Evolutionary conservation across 2,329 filamentous ascomycete genomes (phyloP).

Genomic region (Verticillium tricorpus): DNA sequence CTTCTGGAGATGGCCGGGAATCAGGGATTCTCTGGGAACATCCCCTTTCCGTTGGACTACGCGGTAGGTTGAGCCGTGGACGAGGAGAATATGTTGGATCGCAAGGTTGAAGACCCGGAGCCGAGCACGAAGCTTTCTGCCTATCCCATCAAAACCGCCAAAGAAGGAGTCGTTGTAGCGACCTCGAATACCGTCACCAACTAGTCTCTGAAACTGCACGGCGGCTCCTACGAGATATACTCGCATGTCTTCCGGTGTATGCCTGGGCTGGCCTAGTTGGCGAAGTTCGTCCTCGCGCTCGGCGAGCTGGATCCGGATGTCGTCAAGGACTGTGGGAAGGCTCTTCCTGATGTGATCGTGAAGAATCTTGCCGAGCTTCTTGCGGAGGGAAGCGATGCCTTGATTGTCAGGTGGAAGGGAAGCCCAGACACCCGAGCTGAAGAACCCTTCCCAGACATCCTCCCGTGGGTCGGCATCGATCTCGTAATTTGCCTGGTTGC

Average conservation of each 20-base stretch:
- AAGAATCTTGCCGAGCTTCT: constrained; percentile 27
- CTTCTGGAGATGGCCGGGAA: constrained; percentile 21
- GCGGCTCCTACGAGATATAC: constrained; percentile 30
- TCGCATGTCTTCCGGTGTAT: constrained; percentile 19
- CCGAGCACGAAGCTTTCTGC: constrained; percentile 22
- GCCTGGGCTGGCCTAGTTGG: constrained; percentile 16
- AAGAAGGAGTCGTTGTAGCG: constrained; percentile 33
- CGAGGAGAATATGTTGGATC: constrained; percentile 21
- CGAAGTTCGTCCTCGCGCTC: constrained; percentile 14
- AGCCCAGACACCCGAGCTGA: constrained; percentile 22
- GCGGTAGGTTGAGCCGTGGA: constrained; percentile 15
- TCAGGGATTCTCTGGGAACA: constrained; percentile 4
- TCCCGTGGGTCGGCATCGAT: constrained; percentile 19
- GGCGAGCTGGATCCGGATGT: constrained; percentile 20
- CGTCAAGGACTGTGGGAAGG: constrained; percentile 18
- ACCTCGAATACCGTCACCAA: constrained; percentile 21
- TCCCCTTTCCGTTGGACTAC: constrained; percentile 3
- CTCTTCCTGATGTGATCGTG: constrained; percentile 22
- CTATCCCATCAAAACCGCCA: constrained; percentile 10
- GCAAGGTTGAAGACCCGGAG: constrained; percentile 24
- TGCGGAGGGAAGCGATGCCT: constrained; percentile 26
- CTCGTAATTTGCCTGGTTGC: constrained; percentile 35
- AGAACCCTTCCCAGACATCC: constrained; percentile 24
- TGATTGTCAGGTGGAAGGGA: constrained; percentile 20
- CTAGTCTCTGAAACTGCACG: constrained; percentile 26